Evolutionary conservation across 1,284 basidiomycete species (phyloP), one percentile per base, ranked within the genome.

Genomic region (Melampsora americana): DNA sequence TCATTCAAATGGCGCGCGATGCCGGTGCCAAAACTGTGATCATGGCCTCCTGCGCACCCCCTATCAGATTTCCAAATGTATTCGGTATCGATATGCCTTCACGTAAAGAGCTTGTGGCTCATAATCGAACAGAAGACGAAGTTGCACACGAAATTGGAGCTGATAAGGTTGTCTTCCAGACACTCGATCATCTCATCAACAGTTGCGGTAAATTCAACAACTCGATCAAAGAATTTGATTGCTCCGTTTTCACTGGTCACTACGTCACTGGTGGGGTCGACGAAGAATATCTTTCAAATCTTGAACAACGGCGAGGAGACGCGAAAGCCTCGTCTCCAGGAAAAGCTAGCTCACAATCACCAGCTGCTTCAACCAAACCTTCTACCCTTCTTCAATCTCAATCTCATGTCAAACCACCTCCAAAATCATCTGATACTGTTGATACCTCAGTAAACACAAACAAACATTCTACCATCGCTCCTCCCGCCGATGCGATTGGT

Each of bases 51-150:
- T 99, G 95, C 81, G 93, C 96, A 18, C 96, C 96, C 16, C 93
- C 95, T 1, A 98, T 99, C 81, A 87, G 93, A 87, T 91, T 78
- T 83, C 90, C 93, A 12, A 97, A 99, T 82, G 96, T 99, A 6
- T 99, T 99, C 84, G 96, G 96, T 44, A 99, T 99, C 82, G 96
- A 99, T 85, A 99, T 99, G 96, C 96, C 96, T 42, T 93, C 93
- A 0, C 90, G 93, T 11, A 84, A 86, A 50, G 96, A 99, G 83
- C 90, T 99, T 46, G 95, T 99, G 67, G 96, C 95, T 0, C 87
- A 96, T 83, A 88, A 87, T 62, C 89, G 93, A 72, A 89, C 89
- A 66, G 88, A 88, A 26, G 86, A 88, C 56, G 87, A 90, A 78
- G 89, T 99, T 77, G 92, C 93, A 4, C 82, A 86, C 30, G 88